Evolutionary conservation across 768 basidiomycete species (phyloP).

Genomic region (Phylloporus sp.): DNA sequence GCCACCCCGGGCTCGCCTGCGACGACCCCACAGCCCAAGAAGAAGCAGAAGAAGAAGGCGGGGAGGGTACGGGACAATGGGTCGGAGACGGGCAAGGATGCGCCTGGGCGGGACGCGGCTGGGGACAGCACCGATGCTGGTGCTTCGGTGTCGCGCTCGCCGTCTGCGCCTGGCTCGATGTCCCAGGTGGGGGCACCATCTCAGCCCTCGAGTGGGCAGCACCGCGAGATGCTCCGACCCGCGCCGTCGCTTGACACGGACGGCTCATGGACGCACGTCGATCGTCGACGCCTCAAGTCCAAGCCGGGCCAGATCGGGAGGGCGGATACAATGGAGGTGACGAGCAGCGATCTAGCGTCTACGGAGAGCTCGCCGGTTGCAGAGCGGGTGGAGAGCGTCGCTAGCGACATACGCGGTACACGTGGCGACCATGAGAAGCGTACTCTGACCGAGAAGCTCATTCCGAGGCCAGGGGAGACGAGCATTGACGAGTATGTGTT

Average conservation of each 20-base stretch:
- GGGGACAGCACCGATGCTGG: constrained; percentile 19
- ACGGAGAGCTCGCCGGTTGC: constrained; percentile 42
- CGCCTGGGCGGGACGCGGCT: not conserved
- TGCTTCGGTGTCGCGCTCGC: constrained; percentile 6
- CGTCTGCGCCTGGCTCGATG: not conserved
- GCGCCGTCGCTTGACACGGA: constrained; percentile 43
- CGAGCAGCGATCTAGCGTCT: constrained; percentile 52
- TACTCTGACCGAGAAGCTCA: constrained; percentile 58
- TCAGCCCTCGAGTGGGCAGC: constrained; percentile 21
- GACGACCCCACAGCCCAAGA: constrained; percentile 33
- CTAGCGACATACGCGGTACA: constrained; percentile 30
- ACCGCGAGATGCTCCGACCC: constrained; percentile 1
- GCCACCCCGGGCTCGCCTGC: constrained; percentile 16
- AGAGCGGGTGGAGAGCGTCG: constrained; percentile 30
- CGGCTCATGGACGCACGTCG: constrained; percentile 71
- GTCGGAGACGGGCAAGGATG: constrained; percentile 13
- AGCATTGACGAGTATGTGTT: constrained; percentile 63
- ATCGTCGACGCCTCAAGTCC: constrained; percentile 33
- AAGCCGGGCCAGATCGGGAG: constrained; percentile 7
- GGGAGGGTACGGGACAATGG: not conserved
- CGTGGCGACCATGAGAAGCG: constrained; percentile 25
- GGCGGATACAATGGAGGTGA: constrained; percentile 30
- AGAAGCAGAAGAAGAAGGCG: constrained; percentile 39
- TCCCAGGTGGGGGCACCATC: not conserved
- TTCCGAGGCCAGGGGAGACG: constrained; percentile 64